Base-by-base conservation (phyloP, 495 filamentous ascomycete genomes). In the Glutinoglossum americanum region DNA sequence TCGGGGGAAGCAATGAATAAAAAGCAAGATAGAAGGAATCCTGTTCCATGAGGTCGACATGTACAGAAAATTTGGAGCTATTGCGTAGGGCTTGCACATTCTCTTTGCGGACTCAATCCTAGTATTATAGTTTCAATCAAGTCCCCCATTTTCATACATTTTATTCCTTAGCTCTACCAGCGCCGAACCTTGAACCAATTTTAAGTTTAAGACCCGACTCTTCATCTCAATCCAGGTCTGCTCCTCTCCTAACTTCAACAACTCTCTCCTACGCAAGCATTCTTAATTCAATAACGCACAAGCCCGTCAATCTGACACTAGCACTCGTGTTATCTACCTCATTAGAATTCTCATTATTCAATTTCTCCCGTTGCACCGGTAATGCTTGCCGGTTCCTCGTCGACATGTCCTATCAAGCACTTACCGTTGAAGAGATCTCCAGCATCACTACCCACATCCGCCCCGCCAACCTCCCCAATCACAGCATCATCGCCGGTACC, bases 61-160 rank as follows among this genome's bases (percentile, higher is more conserved):
- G 49, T 53, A 53, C 49, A 53, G 49, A 53, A 30, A 28, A 28
- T 19, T 30, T 53, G 49, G 49, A 13, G 11, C 49, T 10, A 11
- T 53, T 30, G 41, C 17, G 49, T 19, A 10, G 17, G 7, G 13
- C 49, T 53, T 53, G 49, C 49, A 1, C 49, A 6, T 53, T 27
- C 49, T 10, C 3, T 27, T 27, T 21, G 21, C 1, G 30, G 49
- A 53, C 26, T 53, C 49, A n/a, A 3, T 51, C 21, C 47, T 51
- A 25, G 49, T 53, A 53, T 17, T 53, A 53, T 53, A 53, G 49
- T 53, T 53, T 53, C 49, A 53, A 53, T 53, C 19, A 23, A 49
- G 25, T 27, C 6, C 47, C 19, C 23, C 3, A 25, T 27, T 4
- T 11, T 17, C 26, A n/a, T 53, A 19, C 23, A 51, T 25, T 32